A percentile compares a stretch with the other conserved stretches of the same genome.
Conservation (phyloP, 441 rosid genomes). For the Jatropha multifida region DNA sequence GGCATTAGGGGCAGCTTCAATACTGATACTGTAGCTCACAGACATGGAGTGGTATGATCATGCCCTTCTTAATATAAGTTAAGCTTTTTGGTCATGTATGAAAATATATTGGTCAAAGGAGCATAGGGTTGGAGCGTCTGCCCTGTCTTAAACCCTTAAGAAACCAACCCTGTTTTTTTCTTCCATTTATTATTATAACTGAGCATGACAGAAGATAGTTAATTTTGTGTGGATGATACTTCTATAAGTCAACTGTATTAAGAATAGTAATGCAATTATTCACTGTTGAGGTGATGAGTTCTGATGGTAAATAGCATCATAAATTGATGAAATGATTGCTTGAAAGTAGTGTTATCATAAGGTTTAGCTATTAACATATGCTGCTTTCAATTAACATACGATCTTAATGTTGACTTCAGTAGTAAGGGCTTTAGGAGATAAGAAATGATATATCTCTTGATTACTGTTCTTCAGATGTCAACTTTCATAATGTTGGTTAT, state of each 20-base stretch:
- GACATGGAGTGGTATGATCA: constrained; percentile 89
- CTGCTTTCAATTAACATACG: background rate
- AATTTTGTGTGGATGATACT: background rate
- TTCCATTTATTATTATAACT: background rate
- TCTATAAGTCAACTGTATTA: background rate
- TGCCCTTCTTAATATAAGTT: constrained; percentile 21
- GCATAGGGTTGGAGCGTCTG: background rate
- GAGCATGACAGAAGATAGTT: background rate
- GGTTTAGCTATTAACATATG: background rate
- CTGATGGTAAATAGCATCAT: background rate
- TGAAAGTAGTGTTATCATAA: constrained; percentile 4
- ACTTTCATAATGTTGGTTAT: background rate
- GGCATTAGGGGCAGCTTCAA: constrained; percentile 57
- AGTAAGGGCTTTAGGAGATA: background rate
- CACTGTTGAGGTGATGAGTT: background rate
- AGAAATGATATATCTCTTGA: background rate
- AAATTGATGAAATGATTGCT: background rate
- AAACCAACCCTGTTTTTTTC: background rate
- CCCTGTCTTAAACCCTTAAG: background rate
- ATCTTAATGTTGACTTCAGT: background rate
- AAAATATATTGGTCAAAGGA: background rate
- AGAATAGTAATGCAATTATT: background rate
- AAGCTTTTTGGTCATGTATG: background rate
- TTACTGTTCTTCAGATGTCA: background rate
- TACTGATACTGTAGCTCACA: constrained; percentile 83